A percentile compares a stretch with the other conserved stretches of the same genome.
Conservation (phyloP, 768 basidiomycete species). For the Nidularia pulvinata region DNA sequence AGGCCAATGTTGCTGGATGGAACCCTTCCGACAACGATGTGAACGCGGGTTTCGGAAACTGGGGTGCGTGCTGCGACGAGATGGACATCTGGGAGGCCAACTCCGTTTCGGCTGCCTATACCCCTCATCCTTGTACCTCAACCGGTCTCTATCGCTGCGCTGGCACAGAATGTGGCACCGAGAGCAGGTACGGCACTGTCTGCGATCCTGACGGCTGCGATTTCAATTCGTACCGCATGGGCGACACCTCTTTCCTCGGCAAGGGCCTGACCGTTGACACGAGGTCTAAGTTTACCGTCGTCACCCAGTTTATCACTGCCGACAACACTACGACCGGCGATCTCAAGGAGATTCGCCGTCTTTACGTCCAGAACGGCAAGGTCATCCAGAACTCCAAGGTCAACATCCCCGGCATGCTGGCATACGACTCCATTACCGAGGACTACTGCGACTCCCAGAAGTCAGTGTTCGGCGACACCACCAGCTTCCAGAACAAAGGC, state of each 20-base stretch:
- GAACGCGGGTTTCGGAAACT: slow-evolving; percentile 39
- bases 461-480: slow-evolving; percentile 38
- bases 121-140: slow-evolving; percentile 42
- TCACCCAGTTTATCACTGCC: neutral
- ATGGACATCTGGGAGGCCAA: slow-evolving; percentile 57
- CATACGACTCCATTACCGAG: slow-evolving; percentile 38
- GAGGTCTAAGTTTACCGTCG: neutral
- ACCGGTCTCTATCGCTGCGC: slow-evolving; percentile 31
- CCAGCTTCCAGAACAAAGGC: slow-evolving; percentile 33
- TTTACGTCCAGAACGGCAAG: neutral
- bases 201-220: neutral
- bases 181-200: neutral
- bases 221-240: neutral
- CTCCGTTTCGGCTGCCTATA: slow-evolving; percentile 38
- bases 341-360: neutral
- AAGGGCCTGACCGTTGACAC: neutral
- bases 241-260: neutral
- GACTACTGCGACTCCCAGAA: slow-evolving; percentile 41
- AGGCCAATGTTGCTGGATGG: slow-evolving; percentile 44
- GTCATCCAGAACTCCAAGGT: neutral
- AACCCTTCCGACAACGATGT: slow-evolving; percentile 20
- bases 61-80: slow-evolving; percentile 46
- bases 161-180: slow-evolving; percentile 13
- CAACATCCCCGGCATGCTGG: neutral
- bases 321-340: neutral